Percentiles rank a stretch among this genome's conserved stretches.
Conservation (phyloP, 306 rosid genomes). For the Lupinus albus region DNA sequence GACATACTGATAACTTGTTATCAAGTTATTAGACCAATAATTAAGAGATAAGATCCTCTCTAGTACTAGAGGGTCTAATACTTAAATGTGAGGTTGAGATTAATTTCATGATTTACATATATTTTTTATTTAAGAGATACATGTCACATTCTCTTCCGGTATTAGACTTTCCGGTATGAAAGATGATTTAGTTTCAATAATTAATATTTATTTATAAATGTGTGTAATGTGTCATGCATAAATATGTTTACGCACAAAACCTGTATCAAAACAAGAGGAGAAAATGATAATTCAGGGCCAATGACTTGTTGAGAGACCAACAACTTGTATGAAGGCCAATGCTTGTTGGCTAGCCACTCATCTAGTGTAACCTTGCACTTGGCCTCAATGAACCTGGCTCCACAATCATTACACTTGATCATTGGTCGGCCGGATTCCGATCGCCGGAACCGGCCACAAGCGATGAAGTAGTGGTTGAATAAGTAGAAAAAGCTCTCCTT, state of each 20-base stretch:
- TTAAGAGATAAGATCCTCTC: too few relatives aligned
- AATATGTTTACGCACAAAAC: constrained; percentile 32
- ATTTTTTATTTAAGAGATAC: too few relatives aligned
- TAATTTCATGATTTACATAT: too few relatives aligned
- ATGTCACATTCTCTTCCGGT: too few relatives aligned
- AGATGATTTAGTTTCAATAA: too few relatives aligned
- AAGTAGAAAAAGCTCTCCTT: constrained; percentile 53
- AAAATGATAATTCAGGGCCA: constrained; percentile 80
- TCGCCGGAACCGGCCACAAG: constrained; percentile 68
- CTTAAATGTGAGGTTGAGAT: too few relatives aligned
- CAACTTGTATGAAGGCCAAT: constrained; percentile 50
- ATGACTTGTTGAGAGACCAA: constrained; percentile 63
- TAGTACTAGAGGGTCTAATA: too few relatives aligned
- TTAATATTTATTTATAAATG: too few relatives aligned
- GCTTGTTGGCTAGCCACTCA: constrained; percentile 57
- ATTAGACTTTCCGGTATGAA: too few relatives aligned
- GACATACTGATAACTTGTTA: too few relatives aligned
- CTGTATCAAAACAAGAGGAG: constrained; percentile 74
- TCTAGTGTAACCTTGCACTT: constrained; percentile 56
- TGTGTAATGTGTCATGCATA: neutral
- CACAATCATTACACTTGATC: constrained; percentile 87
- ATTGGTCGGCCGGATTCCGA: constrained; percentile 66
- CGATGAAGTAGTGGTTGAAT: constrained; percentile 43
- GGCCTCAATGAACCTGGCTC: constrained; percentile 71
- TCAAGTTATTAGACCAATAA: too few relatives aligned